These are phyloP conservation scores for Lactuca sativa DNA, from an alignment of 129 eudicot genomes.

Conservation along the genomic window DNA sequence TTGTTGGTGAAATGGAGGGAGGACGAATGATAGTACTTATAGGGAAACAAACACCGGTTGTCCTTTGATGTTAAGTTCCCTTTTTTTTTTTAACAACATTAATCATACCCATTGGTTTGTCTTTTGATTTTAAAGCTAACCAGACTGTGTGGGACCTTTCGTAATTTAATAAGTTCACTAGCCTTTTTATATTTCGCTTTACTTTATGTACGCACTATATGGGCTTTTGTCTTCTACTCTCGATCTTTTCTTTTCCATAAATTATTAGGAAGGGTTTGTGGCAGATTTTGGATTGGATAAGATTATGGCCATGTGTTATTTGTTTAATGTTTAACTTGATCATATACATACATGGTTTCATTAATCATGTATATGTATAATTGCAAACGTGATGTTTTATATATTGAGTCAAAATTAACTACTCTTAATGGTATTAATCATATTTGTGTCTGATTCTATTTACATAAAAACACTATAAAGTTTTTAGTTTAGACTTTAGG, in stretches of 20 bases:
- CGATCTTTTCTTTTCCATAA: neutral
- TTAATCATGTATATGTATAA: neutral
- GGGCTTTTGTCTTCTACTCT: neutral
- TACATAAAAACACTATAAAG: too few species aligned
- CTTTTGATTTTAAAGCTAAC: constrained; percentile 3
- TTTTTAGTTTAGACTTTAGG: neutral
- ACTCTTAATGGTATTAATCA: neutral
- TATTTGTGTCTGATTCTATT: neutral
- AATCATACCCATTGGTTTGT: neutral
- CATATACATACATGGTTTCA: constrained; percentile 4
- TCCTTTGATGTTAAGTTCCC: constrained; percentile 27
- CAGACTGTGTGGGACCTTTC: constrained; percentile 7
- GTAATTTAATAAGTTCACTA: neutral
- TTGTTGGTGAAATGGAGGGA: constrained; percentile 13
- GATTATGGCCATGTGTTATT: constrained; percentile 29
- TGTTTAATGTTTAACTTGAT: constrained; percentile 16
- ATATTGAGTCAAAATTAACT: neutral
- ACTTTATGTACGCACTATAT: constrained; percentile 8
- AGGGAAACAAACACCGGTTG: constrained; percentile 10
- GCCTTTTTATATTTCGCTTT: neutral
- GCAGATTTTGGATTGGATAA: constrained; percentile 37
- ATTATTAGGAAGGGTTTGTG: constrained; percentile 26
- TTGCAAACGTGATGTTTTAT: neutral
- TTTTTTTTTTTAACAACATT: too few species aligned
- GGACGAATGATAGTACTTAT: constrained; percentile 9